A percentile compares a stretch with the other conserved stretches of the same genome.
Evolutionary conservation across 768 basidiomycete genomes (phyloP).

Genomic region (Glaciozyma antarctica): DNA sequence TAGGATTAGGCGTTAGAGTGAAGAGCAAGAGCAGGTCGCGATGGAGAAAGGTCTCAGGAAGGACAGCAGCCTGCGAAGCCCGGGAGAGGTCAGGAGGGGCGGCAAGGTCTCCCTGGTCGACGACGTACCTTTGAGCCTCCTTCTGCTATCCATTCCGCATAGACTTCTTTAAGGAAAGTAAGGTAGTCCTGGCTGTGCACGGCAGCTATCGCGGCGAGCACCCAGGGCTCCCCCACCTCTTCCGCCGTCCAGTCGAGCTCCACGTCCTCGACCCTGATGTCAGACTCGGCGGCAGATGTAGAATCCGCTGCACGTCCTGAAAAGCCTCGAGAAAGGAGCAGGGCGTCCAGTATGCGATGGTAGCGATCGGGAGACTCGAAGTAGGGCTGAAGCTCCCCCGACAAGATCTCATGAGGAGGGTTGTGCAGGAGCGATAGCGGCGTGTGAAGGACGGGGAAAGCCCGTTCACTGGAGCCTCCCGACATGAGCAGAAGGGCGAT

Average conservation of each 20-base stretch:
- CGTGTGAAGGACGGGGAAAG: slow-evolving; percentile 9
- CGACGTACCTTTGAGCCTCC: slow-evolving; percentile 35
- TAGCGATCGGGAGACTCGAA: slow-evolving; percentile 38
- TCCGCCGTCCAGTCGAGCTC: slow-evolving; percentile 5
- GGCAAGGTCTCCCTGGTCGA: too few relatives aligned
- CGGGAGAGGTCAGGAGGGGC: too few relatives aligned
- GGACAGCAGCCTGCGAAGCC: slow-evolving; percentile 34
- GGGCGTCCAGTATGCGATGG: slow-evolving; percentile 31
- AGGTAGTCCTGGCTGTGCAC: slow-evolving; percentile 38
- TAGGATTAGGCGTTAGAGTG: background rate
- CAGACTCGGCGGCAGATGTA: background rate
- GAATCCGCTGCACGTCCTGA: background rate
- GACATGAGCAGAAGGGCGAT: too few relatives aligned
- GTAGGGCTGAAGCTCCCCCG: slow-evolving; percentile 36
- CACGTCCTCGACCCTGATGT: slow-evolving; percentile 16
- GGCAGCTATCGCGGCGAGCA: slow-evolving; percentile 7
- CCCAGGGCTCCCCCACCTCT: slow-evolving; percentile 17
- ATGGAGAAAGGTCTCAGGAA: slow-evolving; percentile 40
- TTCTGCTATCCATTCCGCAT: slow-evolving; percentile 36
- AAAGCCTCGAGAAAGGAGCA: slow-evolving; percentile 7
- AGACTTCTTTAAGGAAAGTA: slow-evolving; percentile 36
- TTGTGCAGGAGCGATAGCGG: slow-evolving; percentile 32
- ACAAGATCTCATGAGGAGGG: slow-evolving; percentile 39
- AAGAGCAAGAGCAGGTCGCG: slow-evolving; percentile 23
- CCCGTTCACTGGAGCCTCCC: background rate